These are phyloP conservation scores for Cyberlindnera xylosilytica DNA, from an alignment of 805 yeast species.

Conservation along the genomic window DNA sequence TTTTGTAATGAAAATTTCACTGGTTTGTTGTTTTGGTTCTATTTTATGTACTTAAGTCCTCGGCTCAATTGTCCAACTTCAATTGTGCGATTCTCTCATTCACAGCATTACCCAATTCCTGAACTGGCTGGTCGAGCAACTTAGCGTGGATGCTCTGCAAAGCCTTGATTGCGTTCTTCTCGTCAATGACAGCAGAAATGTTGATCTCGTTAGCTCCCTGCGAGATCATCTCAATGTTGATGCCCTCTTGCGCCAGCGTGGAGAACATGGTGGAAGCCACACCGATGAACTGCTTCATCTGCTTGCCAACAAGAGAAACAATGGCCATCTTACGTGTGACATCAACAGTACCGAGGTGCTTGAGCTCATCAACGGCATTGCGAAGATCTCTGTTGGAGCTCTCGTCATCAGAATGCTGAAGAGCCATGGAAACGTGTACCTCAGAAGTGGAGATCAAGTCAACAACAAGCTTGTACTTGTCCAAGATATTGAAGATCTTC, in stretches of 20 bases:
- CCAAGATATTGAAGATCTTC: conserved; percentile 80
- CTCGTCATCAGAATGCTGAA: conserved; percentile 70
- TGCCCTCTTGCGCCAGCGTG: conserved; percentile 84
- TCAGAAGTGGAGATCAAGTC: conserved; percentile 96
- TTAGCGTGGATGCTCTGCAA: conserved; percentile 80
- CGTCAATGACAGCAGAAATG: conserved; percentile 90
- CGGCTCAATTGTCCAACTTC: conserved; percentile 30
- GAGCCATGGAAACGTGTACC: conserved; percentile 97
- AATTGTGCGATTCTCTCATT: conserved; percentile 45
- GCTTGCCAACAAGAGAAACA: conserved; percentile 92
- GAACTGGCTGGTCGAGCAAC: conserved; percentile 48
- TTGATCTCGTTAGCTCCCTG: conserved; percentile 99
- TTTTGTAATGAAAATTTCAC: background rate
- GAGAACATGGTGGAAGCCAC: conserved; percentile 97
- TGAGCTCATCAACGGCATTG: conserved; percentile 74
- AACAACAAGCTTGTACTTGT: conserved; percentile 80
- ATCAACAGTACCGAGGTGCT: conserved; percentile 83
- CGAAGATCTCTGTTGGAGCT: conserved; percentile 52
- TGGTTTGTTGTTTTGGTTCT: background rate
- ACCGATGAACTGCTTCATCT: conserved; percentile 95
- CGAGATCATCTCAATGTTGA: conserved; percentile 96
- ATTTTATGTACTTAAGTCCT: no score
- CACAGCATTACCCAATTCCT: conserved; percentile 26
- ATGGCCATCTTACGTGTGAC: conserved; percentile 85
- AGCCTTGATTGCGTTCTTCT: conserved; percentile 79